Conservation (phyloP, 1,284 basidiomycete species). For the Ceratobasidium sp. region DNA sequence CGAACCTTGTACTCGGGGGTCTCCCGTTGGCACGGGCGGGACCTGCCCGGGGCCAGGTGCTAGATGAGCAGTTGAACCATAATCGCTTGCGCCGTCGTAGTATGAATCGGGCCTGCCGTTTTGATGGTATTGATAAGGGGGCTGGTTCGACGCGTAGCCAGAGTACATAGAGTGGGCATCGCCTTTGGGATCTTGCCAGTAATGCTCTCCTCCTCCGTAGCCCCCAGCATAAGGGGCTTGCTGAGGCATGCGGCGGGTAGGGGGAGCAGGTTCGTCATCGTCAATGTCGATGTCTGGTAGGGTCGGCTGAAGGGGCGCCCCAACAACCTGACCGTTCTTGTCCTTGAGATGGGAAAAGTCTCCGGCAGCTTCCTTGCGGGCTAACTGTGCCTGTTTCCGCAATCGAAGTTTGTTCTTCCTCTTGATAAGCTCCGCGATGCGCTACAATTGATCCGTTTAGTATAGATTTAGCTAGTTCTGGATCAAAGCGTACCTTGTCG, state of each 20-base stretch:
- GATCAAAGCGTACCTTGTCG: conserved; percentile 77
- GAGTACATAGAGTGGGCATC: conserved; percentile 39
- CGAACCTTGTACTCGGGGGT: conserved; percentile 33
- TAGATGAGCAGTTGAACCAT: conserved; percentile 41
- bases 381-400: conserved; percentile 82
- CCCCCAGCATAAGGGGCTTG: conserved; percentile 11
- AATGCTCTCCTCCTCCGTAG: conserved; percentile 11
- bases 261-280: conserved; percentile 69
- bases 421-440: conserved; percentile 94
- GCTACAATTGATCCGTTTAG: conserved; percentile 60
- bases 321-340: conserved; percentile 88
- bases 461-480: conserved; percentile 12
- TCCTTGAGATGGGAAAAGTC: conserved; percentile 93
- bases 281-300: conserved; percentile 92
- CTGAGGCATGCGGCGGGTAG: conserved; percentile 18
- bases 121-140: conserved; percentile 10
- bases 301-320: conserved; percentile 93
- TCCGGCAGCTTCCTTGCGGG: conserved; percentile 90
- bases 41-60: conserved; percentile 25
- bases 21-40: conserved; percentile 31
- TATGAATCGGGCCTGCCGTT: conserved; percentile 40
- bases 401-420: conserved; percentile 90
- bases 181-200: conserved; percentile 34
- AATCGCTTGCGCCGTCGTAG: conserved; percentile 40
- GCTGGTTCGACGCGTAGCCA: conserved; percentile 21